Conservation (phyloP, 148 eudicot genomes). For the Camellia sinensis region DNA sequence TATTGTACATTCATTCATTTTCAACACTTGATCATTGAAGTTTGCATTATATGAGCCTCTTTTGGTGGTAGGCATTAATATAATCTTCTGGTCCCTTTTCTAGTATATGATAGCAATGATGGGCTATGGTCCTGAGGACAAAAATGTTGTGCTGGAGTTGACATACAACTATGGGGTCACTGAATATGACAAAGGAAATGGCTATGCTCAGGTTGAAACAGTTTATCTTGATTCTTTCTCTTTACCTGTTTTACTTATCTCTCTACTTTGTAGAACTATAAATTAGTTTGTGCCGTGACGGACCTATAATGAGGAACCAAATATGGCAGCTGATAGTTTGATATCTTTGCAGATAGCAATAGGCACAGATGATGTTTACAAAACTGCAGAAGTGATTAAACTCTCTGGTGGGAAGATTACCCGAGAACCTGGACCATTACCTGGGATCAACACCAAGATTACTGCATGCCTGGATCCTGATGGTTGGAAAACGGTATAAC, state of each 20-base stretch:
- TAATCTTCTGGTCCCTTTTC: conserved; percentile 12
- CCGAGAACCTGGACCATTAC: conserved; percentile 84
- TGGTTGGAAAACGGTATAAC: conserved; percentile 76
- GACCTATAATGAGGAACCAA: conserved; percentile 4
- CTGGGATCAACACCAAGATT: conserved; percentile 78
- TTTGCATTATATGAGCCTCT: background rate
- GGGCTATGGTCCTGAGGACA: conserved; percentile 98
- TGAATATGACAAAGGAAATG: conserved; percentile 92
- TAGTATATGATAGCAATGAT: conserved; percentile 93
- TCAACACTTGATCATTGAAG: background rate
- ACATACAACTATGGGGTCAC: conserved; percentile 94
- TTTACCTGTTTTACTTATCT: conserved; percentile 1
- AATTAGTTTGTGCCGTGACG: background rate
- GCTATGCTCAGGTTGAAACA: conserved; percentile 67
- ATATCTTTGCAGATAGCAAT: conserved; percentile 62
- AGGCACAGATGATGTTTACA: conserved; percentile 85
- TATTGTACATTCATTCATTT: no score
- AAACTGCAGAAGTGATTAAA: conserved; percentile 69
- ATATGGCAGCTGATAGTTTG: background rate
- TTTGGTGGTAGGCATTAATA: background rate
- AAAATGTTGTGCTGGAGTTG: conserved; percentile 77
- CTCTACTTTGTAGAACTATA: background rate
- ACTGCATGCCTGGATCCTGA: conserved; percentile 91
- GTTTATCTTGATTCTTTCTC: background rate
- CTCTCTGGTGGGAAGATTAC: conserved; percentile 63